Percentiles rank a stretch among this genome's conserved stretches.
Conservation (phyloP, 352 stramenopile species). For the Halophytophthora batemanensis region DNA sequence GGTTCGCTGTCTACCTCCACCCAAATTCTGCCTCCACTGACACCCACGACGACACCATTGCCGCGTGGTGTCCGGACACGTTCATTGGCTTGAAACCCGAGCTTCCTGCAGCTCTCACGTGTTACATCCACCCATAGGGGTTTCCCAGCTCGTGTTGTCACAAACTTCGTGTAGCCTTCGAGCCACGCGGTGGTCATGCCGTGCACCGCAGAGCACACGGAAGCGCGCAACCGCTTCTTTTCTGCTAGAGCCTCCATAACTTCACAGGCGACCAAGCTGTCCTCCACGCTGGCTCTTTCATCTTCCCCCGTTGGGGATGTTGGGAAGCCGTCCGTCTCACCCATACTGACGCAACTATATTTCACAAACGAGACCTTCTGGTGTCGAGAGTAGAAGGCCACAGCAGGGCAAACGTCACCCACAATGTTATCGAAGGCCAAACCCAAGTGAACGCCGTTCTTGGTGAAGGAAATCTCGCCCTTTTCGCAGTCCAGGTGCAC, state of each 20-base stretch:
- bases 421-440: slow-evolving; percentile 91
- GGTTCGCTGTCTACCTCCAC: slow-evolving; percentile 74
- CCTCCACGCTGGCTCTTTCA: slow-evolving; percentile 34
- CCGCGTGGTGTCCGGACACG: slow-evolving; percentile 73
- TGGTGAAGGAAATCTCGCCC: slow-evolving; percentile 84
- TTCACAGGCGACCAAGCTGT: slow-evolving; percentile 60
- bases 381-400: slow-evolving; percentile 91
- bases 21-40: slow-evolving; percentile 64
- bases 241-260: slow-evolving; percentile 47
- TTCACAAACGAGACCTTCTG: slow-evolving; percentile 71
- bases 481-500: slow-evolving; percentile 82
- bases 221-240: slow-evolving; percentile 18
- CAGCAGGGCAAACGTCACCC: slow-evolving; percentile 87
- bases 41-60: slow-evolving; percentile 62
- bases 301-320: slow-evolving; percentile 20
- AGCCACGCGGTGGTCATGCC: slow-evolving; percentile 64
- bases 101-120: slow-evolving; percentile 17
- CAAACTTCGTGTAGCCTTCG: slow-evolving; percentile 35
- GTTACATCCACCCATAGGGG: slow-evolving; percentile 74
- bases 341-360: slow-evolving; percentile 18
- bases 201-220: slow-evolving; percentile 34
- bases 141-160: slow-evolving; percentile 56
- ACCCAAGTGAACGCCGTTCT: slow-evolving; percentile 86
- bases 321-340: background rate
- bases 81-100: slow-evolving; percentile 58